Evolutionary conservation across 441 rosid genomes (phyloP).

Genomic region (Gossypium lobatum): DNA sequence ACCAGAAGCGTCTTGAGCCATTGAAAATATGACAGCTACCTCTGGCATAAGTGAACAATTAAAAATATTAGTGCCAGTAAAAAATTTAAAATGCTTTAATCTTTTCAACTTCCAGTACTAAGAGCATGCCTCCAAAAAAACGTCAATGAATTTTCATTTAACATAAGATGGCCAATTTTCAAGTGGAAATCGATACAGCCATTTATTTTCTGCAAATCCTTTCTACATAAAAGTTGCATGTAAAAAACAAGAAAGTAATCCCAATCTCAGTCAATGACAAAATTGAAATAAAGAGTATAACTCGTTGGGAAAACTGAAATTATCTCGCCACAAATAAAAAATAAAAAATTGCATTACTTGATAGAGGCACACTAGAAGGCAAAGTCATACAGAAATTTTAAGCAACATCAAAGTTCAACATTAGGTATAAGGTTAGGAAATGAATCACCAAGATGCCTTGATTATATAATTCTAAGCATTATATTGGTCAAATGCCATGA

Average conservation of each 20-base stretch:
- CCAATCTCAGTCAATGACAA: background rate
- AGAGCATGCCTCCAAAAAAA: background rate
- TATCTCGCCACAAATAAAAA: too few species aligned
- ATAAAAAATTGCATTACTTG: background rate
- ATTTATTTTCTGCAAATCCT: background rate
- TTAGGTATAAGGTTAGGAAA: background rate
- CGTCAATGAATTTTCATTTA: background rate
- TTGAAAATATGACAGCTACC: slow-evolving; percentile 18
- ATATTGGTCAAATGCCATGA: background rate
- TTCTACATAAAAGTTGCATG: background rate
- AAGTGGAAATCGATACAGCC: background rate
- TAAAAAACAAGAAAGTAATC: background rate
- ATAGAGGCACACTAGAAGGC: background rate
- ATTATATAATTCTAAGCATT: background rate
- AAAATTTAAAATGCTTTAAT: too few species aligned
- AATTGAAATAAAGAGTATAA: too few species aligned
- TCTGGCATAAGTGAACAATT: slow-evolving; percentile 17
- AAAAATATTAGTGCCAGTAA: slow-evolving; percentile 1
- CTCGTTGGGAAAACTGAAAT: too few species aligned
- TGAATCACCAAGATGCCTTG: background rate
- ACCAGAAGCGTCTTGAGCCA: slow-evolving; percentile 53
- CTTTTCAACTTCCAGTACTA: background rate
- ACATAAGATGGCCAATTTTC: background rate
- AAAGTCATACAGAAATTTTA: background rate
- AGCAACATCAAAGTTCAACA: background rate